These are phyloP conservation scores for Salmacisia buchloeana DNA, from an alignment of 1,284 basidiomycete genomes.

Conservation along the genomic window DNA sequence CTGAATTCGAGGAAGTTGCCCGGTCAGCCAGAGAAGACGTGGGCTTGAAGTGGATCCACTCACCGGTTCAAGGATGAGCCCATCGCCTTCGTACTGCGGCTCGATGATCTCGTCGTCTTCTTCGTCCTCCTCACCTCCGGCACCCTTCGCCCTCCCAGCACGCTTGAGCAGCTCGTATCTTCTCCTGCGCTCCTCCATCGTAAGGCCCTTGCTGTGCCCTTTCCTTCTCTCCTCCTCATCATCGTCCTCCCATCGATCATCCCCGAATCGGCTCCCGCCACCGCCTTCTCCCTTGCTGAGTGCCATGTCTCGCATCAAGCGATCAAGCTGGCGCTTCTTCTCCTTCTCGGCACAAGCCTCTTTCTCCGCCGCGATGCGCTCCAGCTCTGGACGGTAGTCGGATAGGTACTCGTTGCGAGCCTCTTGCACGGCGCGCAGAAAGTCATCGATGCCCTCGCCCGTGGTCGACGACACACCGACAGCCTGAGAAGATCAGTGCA, in stretches of 20 bases:
- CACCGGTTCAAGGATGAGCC: constrained; percentile 45
- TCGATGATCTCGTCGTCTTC: constrained; percentile 25
- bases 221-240: constrained; percentile 9
- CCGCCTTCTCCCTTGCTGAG: constrained; percentile 9
- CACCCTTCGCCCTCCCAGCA: not conserved
- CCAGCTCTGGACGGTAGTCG: constrained; percentile 85
- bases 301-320: constrained; percentile 80
- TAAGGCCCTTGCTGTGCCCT: constrained; percentile 4
- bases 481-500: constrained; percentile 59
- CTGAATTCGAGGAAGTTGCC: not conserved
- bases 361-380: constrained; percentile 59
- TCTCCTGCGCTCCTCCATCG: constrained; percentile 8
- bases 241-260: constrained; percentile 30
- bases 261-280: constrained; percentile 33
- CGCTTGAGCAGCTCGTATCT: not conserved
- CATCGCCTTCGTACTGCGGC: constrained; percentile 46
- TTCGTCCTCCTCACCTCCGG: not conserved
- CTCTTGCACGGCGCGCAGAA: constrained; percentile 82
- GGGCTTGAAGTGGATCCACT: not conserved
- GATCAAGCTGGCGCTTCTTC: constrained; percentile 64
- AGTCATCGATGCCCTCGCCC: constrained; percentile 82
- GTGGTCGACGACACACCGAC: constrained; percentile 95
- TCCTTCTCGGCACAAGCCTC: constrained; percentile 56
- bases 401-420: constrained; percentile 79
- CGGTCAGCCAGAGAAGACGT: not conserved